Conservation (phyloP, 1,139 yeast genomes). For the Candida tunisiensis region DNA sequence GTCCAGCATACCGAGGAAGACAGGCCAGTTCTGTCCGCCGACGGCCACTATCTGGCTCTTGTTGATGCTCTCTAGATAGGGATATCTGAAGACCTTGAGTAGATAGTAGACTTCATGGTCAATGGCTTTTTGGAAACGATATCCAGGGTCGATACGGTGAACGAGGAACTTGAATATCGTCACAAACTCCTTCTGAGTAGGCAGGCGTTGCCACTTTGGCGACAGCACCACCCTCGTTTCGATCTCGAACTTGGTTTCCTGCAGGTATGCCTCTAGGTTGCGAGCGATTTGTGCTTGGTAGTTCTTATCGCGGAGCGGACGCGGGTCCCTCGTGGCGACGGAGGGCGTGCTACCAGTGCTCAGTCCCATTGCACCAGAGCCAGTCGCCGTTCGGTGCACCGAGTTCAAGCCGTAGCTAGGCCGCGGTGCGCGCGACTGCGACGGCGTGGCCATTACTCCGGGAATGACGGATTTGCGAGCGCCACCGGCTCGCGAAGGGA, state of each 20-base stretch:
- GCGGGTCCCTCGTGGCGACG: constrained; percentile 31
- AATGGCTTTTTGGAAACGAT: constrained; percentile 30
- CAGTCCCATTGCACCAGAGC: not conserved
- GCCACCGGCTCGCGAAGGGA: too few relatives aligned
- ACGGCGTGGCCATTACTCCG: too few relatives aligned
- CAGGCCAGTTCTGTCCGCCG: constrained; percentile 85
- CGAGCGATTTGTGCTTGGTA: constrained; percentile 47
- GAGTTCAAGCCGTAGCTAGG: not conserved
- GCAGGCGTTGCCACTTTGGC: constrained; percentile 47
- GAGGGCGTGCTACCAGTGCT: not conserved
- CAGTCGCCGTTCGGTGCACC: not conserved
- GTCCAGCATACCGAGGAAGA: constrained; percentile 61
- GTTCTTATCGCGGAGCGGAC: constrained; percentile 61
- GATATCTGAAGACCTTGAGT: constrained; percentile 52
- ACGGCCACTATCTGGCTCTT: constrained; percentile 82
- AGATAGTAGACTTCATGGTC: constrained; percentile 64
- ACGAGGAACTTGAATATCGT: constrained; percentile 68
- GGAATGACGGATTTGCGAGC: too few relatives aligned
- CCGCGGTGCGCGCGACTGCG: too few relatives aligned
- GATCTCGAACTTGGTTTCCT: constrained; percentile 46
- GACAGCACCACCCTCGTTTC: constrained; percentile 60
- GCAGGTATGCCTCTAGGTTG: constrained; percentile 36
- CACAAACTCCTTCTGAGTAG: constrained; percentile 80
- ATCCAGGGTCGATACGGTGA: constrained; percentile 49
- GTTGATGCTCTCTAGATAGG: constrained; percentile 64